These are phyloP conservation scores for Aureobasidium mangrovei DNA, from an alignment of 2,329 filamentous ascomycete species.

Conservation along the genomic window DNA sequence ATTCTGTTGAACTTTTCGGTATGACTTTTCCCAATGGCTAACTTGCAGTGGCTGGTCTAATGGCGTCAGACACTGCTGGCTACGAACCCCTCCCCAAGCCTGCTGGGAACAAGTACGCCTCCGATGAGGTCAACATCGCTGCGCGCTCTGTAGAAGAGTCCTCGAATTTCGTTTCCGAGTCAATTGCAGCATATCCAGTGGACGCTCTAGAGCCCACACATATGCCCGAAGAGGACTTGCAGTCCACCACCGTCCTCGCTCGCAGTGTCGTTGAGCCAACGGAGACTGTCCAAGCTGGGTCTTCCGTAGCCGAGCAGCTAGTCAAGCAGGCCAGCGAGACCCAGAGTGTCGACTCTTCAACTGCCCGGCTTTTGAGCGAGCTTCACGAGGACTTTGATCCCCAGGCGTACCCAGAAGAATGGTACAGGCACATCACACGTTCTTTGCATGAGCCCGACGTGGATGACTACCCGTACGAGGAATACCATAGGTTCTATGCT, in stretches of 20 bases:
- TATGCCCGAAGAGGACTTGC: slow-evolving; percentile 5
- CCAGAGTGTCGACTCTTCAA: background rate
- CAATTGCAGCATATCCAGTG: background rate
- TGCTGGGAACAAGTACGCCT: background rate
- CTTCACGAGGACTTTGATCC: too few species aligned
- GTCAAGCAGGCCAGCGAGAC: background rate
- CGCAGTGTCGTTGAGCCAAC: background rate
- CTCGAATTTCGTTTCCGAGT: background rate
- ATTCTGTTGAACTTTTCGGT: background rate
- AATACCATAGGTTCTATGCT: background rate
- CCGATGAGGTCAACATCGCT: background rate
- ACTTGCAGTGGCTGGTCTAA: background rate
- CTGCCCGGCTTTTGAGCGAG: background rate
- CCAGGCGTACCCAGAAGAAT: too few species aligned
- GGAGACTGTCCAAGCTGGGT: background rate
- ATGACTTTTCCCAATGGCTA: background rate
- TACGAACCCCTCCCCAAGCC: background rate
- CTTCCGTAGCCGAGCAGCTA: background rate
- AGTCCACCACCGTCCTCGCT: background rate
- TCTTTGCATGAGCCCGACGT: background rate
- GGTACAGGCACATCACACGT: background rate
- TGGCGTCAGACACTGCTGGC: background rate
- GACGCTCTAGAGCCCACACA: background rate
- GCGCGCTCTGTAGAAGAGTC: background rate
- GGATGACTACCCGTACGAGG: background rate